Evolutionary conservation across 306 rosid genomes (phyloP), one percentile per base, ranked within the genome.

Genomic region (Fagus crenata): DNA sequence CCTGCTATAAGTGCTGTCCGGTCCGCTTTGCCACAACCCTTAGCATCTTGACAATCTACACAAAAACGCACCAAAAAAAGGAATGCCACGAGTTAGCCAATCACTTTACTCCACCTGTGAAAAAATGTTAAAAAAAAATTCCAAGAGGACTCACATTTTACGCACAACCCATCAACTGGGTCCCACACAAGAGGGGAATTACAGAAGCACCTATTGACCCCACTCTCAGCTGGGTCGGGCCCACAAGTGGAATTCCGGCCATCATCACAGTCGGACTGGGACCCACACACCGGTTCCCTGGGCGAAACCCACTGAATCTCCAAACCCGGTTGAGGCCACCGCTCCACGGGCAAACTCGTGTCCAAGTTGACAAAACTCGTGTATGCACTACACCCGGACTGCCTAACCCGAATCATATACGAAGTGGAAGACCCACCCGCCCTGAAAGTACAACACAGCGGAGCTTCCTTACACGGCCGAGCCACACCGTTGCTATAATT

Each of bases 401-500:
- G 83, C 58, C 87, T 77, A 12, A 93, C 95, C 53, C 88, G 87
- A 5, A 93, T 84, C 92, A 59, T 83, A 63, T 93, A 87, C 4
- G 95, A 84, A 39, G 84, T 93, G 9, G 95, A 85, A 12, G 98
- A 93, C 53, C 98, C 98, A 1, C 92, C 96, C 33, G 95, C 90
- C 36, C 84, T 35, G 59, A 83, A 89, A 1, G 95, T 83, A 18
- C 98, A 93, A 61, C 98, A 93, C 4, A 86, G 60, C 1, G 86
- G 86, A 0, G 87, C 73, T 15, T 8, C 14, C 37, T 75, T n/a
- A 58, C 94, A 91, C 0, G 81, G 41, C 28, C 28, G 28, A 14
- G 71, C 5, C 35, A 69, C 87, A 5, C 67, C 84, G 1, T 59
- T 13, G 15, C 90, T 82, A 63, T 53, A 65, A 70, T 93, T 91